These are phyloP conservation scores for Pseudogymnoascus sp. DNA, from an alignment of 2,329 filamentous ascomycete genomes.

Conservation along the genomic window DNA sequence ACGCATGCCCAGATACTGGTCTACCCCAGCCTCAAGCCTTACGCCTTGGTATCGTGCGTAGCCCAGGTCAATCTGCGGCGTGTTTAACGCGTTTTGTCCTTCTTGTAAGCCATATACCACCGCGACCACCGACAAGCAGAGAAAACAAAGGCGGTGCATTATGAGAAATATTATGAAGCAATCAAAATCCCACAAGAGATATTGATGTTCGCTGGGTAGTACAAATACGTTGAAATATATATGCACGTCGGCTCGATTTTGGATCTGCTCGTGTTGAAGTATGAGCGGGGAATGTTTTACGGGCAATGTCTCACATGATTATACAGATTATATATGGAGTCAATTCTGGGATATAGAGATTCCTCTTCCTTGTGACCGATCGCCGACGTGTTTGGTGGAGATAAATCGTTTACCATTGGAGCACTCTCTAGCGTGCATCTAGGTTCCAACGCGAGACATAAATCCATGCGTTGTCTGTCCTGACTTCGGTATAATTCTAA, in stretches of 20 bases:
- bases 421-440: neutral
- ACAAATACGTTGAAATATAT: no score
- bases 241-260: neutral
- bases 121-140: neutral
- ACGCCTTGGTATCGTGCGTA: constrained; percentile 1
- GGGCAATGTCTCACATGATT: neutral
- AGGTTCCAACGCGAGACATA: neutral
- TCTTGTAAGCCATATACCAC: neutral
- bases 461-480: constrained; percentile 47
- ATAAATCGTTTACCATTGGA: neutral
- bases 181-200: neutral
- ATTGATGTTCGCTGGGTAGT: neutral
- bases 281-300: neutral
- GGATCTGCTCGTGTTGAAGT: neutral
- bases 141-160: constrained; percentile 55
- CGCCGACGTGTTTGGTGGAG: neutral
- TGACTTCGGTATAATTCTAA: neutral
- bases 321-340: neutral
- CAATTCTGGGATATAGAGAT: neutral
- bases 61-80: neutral
- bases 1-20: constrained; percentile 3
- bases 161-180: constrained; percentile 65
- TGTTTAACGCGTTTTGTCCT: neutral
- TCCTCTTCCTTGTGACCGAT: neutral
- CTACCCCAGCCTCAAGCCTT: neutral